Evolutionary conservation across 208 protist species (phyloP).

Genomic region (Leishmania major): DNA sequence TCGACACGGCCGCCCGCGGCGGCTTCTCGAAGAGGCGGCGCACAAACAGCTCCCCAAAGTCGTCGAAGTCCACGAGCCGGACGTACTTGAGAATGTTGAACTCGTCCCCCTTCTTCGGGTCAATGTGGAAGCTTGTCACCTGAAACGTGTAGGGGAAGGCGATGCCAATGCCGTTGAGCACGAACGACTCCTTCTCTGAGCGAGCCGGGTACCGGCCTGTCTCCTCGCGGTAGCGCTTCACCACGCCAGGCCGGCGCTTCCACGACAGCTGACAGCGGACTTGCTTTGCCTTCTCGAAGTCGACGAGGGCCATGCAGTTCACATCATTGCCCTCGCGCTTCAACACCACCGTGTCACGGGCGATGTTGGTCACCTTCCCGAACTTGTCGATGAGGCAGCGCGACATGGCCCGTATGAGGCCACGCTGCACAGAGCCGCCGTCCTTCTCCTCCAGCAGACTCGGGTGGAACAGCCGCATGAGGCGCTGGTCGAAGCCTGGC

Average conservation of each 20-base stretch:
- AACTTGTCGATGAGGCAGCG: conserved; percentile 64
- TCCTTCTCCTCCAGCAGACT: conserved; percentile 44
- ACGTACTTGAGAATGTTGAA: conserved; percentile 75
- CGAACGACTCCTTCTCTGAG: conserved; percentile 12
- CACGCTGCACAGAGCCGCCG: conserved; percentile 55
- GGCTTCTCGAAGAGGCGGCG: conserved; percentile 56
- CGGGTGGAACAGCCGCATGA: conserved; percentile 81
- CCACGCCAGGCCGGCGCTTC: conserved; percentile 39
- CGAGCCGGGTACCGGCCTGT: conserved; percentile 11
- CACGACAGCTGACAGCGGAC: conserved; percentile 79
- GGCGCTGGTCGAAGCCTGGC: conserved; percentile 64
- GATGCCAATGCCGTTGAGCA: conserved; percentile 32
- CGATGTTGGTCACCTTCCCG: conserved; percentile 56
- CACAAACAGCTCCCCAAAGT: conserved; percentile 74
- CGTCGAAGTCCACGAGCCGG: conserved; percentile 68
- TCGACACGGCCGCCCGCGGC: conserved; percentile 48
- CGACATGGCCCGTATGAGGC: conserved; percentile 78
- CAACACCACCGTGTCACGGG: conserved; percentile 50
- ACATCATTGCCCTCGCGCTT: conserved; percentile 49
- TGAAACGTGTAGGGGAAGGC: conserved; percentile 51
- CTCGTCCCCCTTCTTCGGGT: conserved; percentile 36
- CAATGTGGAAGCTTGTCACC: conserved; percentile 77
- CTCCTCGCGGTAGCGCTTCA: conserved; percentile 25
- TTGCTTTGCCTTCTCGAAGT: conserved; percentile 67
- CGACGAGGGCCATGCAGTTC: conserved; percentile 76